These are phyloP conservation scores for Mycena belliarum DNA, from an alignment of 768 basidiomycete species.

Conservation along the genomic window DNA sequence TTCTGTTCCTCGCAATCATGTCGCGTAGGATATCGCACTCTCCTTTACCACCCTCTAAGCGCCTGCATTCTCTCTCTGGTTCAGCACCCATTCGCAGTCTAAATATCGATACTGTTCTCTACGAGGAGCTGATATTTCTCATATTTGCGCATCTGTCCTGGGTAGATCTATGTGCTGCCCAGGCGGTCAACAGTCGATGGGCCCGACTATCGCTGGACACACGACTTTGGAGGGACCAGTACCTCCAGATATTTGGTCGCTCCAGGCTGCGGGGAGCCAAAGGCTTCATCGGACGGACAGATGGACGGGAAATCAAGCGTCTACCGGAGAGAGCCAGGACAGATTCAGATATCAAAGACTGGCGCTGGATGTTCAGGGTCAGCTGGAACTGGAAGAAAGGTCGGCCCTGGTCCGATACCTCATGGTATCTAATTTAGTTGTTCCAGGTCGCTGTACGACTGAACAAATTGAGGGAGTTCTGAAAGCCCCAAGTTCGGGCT, in stretches of 20 bases:
- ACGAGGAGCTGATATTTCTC: constrained; percentile 73
- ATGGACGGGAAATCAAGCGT: constrained; percentile 59
- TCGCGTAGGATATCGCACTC: constrained; percentile 48
- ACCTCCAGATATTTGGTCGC: constrained; percentile 65
- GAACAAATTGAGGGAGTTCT: constrained; percentile 33
- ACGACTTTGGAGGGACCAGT: constrained; percentile 73
- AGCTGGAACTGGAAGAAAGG: constrained; percentile 83
- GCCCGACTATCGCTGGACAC: constrained; percentile 66
- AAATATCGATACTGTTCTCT: constrained; percentile 59
- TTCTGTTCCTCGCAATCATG: constrained; percentile 33
- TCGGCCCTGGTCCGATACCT: constrained; percentile 29
- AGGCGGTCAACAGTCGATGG: constrained; percentile 66
- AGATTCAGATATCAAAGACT: constrained; percentile 51
- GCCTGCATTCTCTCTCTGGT: constrained; percentile 37
- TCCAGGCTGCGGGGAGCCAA: constrained; percentile 65
- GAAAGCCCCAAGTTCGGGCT: constrained; percentile 6
- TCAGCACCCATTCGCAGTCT: constrained; percentile 20
- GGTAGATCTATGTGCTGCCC: constrained; percentile 65
- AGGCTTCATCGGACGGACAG: constrained; percentile 57
- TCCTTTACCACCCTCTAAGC: constrained; percentile 59
- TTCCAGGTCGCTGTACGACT: constrained; percentile 64
- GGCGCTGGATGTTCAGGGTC: constrained; percentile 88
- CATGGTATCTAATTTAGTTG: background rate
- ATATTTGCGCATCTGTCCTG: constrained; percentile 73
- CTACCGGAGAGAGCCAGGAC: constrained; percentile 54